Base-by-base conservation (phyloP, 2,329 filamentous ascomycete species). In the Alternaria burnsii region DNA sequence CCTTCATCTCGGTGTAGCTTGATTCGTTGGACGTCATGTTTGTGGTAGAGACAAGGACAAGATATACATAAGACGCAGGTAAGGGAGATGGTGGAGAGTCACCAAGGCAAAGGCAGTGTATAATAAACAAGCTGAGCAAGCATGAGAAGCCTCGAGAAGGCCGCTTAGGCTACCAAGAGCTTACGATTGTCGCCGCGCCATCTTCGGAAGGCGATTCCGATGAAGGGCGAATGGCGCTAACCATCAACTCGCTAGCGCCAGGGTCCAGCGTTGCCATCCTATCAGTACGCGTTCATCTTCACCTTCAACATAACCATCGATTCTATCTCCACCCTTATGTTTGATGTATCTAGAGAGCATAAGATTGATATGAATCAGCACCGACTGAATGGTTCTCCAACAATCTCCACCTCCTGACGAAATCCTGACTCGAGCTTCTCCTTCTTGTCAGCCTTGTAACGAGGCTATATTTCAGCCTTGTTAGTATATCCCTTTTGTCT, bases 1-100 rank as follows among this genome's bases (percentile, higher is more conserved):
- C 85, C 36, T 62, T 65, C 90, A 94, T 94, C 63, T 85, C 86
- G 77, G 89, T 85, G 82, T 89, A 93, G 76, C 84, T 89, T 52
- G 58, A 59, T 36, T 57, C 48, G 34, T 63, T 55, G 47, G 68
- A 38, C 20, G 71, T 58, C 70, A 72, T 73, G 48, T 12, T 67
- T 52, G 57, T 38, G 40, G 43, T 43, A 16, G 28, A 30, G 16
- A 5, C 16, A 11, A 14, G 12, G 30, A 26, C 47, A 36, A 34
- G 34, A 46, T 55, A 61, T 22, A 26, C 16, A 7, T 14, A 10
- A 14, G 12, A 4, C 9, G 7, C 12, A 3, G 28, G 20, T 5
- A 8, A 22, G n/a, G 47, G 42, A 48, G 18, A 12, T 36, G 46
- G 20, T 48, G 12, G 46, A 48, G 30, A 36, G 14, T 22, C 18